phyloP scores from a whole-genome alignment of 2,329 filamentous ascomycete species.

The Alternaria sp. region DNA sequence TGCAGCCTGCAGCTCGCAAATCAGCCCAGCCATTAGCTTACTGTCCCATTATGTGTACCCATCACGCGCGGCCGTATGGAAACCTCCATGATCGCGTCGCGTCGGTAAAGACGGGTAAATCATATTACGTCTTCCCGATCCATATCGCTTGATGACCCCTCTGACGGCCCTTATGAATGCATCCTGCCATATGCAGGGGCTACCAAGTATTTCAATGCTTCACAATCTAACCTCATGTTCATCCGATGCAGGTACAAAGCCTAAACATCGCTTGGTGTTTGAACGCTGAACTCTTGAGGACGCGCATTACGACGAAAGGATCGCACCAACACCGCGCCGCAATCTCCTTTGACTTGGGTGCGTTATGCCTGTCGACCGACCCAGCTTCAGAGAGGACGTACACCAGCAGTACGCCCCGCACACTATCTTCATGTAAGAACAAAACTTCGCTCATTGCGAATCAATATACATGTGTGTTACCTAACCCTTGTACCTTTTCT shows the following conservation, averaged over 20 bases:
- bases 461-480: slow-evolving; percentile 22
- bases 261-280: slow-evolving; percentile 1
- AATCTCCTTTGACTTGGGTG: slow-evolving; percentile 1
- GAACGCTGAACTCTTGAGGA: not conserved
- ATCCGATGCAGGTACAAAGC: slow-evolving; percentile 26
- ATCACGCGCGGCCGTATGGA: not conserved
- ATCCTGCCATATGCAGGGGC: slow-evolving; percentile 23
- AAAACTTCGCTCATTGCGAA: slow-evolving; percentile 19
- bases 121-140: slow-evolving; percentile 13
- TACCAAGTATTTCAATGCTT: slow-evolving; percentile 8
- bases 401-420: slow-evolving; percentile 6
- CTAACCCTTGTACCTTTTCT: slow-evolving; percentile 12
- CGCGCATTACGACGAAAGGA: slow-evolving; percentile 12
- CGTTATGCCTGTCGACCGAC: slow-evolving; percentile 9
- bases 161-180: not conserved
- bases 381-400: slow-evolving; percentile 5
- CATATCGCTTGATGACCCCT: slow-evolving; percentile 2
- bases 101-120: slow-evolving; percentile 22
- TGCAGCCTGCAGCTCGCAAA: slow-evolving; percentile 1
- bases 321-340: slow-evolving; percentile 11
- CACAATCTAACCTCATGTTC: slow-evolving; percentile 17
- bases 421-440: slow-evolving; percentile 15
- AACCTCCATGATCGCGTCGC: slow-evolving; percentile 5
- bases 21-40: slow-evolving; percentile 15
- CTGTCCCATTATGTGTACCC: slow-evolving; percentile 11